Evolutionary conservation across 192 early-diverging fungal species (phyloP).

Genomic region (Geosiphon pyriformis): DNA sequence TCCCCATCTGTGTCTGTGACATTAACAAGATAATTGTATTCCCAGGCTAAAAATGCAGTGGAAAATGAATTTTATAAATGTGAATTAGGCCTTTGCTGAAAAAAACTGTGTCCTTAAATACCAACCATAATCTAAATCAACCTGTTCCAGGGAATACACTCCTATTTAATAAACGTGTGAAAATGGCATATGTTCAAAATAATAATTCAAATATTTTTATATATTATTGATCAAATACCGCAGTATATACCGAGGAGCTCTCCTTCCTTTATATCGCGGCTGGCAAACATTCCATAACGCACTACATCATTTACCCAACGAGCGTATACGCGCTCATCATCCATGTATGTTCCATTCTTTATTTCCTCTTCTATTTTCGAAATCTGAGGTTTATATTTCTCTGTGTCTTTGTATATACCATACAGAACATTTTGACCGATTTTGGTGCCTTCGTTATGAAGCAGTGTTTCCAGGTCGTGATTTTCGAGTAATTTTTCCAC

Average conservation of each 20-base stretch:
- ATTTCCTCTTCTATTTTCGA: not conserved
- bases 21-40: slow-evolving; percentile 21
- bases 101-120: not conserved
- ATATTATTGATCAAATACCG: too few species aligned
- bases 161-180: not conserved
- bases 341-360: slow-evolving; percentile 17
- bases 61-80: not conserved
- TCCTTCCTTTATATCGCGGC: not conserved
- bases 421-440: not conserved
- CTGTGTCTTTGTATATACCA: not conserved
- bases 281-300: slow-evolving; percentile 21
- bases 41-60: slow-evolving; percentile 18
- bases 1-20: slow-evolving; percentile 3
- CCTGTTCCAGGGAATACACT: not conserved
- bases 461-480: not conserved
- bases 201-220: too few species aligned
- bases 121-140: slow-evolving; percentile 21
- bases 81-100: not conserved
- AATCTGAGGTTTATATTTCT: not conserved
- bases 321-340: slow-evolving; percentile 18
- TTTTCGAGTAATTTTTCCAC: not conserved
- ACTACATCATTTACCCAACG: slow-evolving; percentile 23
- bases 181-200: too few species aligned
- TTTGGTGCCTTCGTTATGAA: not conserved
- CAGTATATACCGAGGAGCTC: slow-evolving; percentile 13